A percentile compares a stretch with the other conserved stretches of the same genome.
Conservation (phyloP, 495 filamentous ascomycete species). For the Talaromyces ruber region DNA sequence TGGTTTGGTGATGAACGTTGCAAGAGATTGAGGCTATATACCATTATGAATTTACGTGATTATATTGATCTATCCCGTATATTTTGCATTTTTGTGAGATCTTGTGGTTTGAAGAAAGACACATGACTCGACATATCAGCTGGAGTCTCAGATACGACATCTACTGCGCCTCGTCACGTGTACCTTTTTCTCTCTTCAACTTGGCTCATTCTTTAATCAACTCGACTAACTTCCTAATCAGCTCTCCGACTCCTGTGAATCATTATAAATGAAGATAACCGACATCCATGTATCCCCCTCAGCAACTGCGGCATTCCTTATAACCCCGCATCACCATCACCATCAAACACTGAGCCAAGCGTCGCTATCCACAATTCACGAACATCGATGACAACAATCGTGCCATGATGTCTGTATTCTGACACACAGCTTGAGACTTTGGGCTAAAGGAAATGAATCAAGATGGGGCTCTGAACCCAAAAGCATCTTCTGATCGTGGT, state of each 20-base stretch:
- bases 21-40: constrained; percentile 6
- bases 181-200: neutral
- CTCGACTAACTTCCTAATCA: neutral
- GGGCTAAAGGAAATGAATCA: neutral
- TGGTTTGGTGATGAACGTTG: neutral
- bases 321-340: neutral
- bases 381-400: neutral
- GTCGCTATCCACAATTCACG: neutral
- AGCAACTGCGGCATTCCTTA: neutral
- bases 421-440: neutral
- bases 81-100: neutral
- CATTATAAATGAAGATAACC: neutral
- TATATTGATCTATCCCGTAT: neutral
- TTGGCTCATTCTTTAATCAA: neutral
- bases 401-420: neutral
- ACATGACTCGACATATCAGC: neutral
- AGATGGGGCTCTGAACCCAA: neutral
- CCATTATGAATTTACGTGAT: constrained; percentile 3
- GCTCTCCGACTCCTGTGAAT: neutral
- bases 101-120: neutral
- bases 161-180: constrained; percentile 2
- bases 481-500: neutral
- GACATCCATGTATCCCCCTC: neutral
- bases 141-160: neutral
- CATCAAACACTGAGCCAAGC: neutral